A percentile compares a stretch with the other conserved stretches of the same genome.
phyloP scores from a whole-genome alignment of 352 stramenopile species.

The Pythium brachiatum region DNA sequence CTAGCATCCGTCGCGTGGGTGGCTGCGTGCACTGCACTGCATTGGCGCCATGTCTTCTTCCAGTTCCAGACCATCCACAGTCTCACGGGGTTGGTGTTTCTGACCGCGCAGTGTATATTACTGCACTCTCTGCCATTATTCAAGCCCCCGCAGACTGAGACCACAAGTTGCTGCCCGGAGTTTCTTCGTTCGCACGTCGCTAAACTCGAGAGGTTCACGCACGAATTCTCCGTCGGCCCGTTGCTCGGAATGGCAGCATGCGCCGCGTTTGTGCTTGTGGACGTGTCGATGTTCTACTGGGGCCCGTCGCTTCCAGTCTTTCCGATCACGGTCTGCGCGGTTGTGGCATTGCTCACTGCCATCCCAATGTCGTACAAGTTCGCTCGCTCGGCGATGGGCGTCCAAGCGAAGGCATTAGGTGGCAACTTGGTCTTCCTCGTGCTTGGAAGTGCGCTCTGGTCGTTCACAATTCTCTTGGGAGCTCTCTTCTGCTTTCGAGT shows the following conservation, averaged over 20 bases:
- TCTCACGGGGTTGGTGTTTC: constrained; percentile 42
- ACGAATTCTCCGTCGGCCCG: constrained; percentile 38
- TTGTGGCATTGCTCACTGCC: constrained; percentile 47
- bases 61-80: constrained; percentile 40
- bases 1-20: constrained; percentile 38
- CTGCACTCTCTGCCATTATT: constrained; percentile 43
- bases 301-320: constrained; percentile 44
- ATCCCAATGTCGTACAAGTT: constrained; percentile 55
- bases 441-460: constrained; percentile 51
- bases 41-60: constrained; percentile 49
- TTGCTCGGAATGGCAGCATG: constrained; percentile 43
- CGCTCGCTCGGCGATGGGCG: constrained; percentile 27
- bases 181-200: background rate
- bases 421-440: constrained; percentile 54
- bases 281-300: constrained; percentile 43
- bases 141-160: constrained; percentile 13
- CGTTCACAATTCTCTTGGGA: constrained; percentile 50
- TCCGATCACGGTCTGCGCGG: constrained; percentile 42
- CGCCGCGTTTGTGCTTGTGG: constrained; percentile 46
- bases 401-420: constrained; percentile 32
- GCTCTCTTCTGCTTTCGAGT: constrained; percentile 47
- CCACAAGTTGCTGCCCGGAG: background rate
- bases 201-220: constrained; percentile 26
- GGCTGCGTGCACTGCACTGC: constrained; percentile 39
- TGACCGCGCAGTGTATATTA: constrained; percentile 36